phyloP scores from a whole-genome alignment of 805 yeast species.

The Alloascoidea africana region DNA sequence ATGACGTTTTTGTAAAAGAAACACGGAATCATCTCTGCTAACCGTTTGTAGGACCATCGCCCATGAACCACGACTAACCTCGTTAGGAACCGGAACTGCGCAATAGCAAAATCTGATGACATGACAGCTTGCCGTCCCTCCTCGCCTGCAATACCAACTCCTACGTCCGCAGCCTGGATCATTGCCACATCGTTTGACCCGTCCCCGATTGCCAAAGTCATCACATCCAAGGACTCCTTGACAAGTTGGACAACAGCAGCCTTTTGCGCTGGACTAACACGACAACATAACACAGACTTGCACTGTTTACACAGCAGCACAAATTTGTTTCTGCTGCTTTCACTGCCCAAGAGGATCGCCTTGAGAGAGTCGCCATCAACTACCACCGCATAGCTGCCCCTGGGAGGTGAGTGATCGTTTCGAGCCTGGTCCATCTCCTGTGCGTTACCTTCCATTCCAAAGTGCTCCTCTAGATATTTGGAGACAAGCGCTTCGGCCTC shows the following conservation, averaged over 20 bases:
- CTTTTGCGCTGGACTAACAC: conserved; percentile 81
- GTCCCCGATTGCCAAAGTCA: conserved; percentile 82
- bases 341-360: conserved; percentile 28
- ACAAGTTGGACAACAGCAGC: conserved; percentile 70
- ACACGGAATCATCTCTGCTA: conserved; percentile 72
- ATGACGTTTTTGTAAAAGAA: conserved; percentile 71
- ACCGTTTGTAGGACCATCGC: conserved; percentile 73
- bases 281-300: conserved; percentile 69
- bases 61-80: conserved; percentile 65
- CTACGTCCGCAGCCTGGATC: conserved; percentile 82
- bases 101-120: conserved; percentile 79
- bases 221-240: conserved; percentile 58
- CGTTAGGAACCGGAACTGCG: conserved; percentile 62
- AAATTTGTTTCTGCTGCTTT: conserved; percentile 40
- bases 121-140: conserved; percentile 84
- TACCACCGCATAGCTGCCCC: conserved; percentile 50
- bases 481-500: conserved; percentile 22
- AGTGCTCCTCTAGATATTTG: conserved; percentile 39
- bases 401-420: conserved; percentile 49
- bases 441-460: conserved; percentile 38
- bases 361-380: conserved; percentile 73
- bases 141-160: conserved; percentile 86
- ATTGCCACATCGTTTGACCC: conserved; percentile 85
- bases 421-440: conserved; percentile 42
- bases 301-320: conserved; percentile 65